Base-by-base conservation (phyloP, 2,329 filamentous ascomycete species). In the Neonectria punicea region DNA sequence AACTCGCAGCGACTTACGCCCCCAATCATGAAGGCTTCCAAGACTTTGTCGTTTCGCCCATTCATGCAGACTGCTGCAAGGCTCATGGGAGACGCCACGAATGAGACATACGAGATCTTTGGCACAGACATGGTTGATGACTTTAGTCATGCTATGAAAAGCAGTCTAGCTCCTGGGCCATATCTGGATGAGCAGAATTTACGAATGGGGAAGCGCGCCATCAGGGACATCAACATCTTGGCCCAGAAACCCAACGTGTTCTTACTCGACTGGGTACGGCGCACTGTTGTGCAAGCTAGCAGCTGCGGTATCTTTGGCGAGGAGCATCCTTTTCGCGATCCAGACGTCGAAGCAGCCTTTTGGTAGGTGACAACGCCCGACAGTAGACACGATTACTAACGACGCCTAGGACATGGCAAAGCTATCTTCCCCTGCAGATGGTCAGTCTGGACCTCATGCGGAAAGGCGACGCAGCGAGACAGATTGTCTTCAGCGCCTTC, bases 1-100 rank as follows among this genome's bases (percentile, higher is more conserved):
- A 70, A 73, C 22, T 70, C 74, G 1, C 63, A 58, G 4, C 74
- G 73, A 3, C 70, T 77, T 1, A 67, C 71, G 1, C 71, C 74
- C 2, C n/a, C 69, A 0, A 70, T 77, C 30, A 74, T 75, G 54
- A 73, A 64, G n/a, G 53, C 66, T 0, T 67, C 68, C 10, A 75
- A 73, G 20, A 72, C 70, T 0, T 51, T 77, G 0, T 73, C 73
- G 4, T 77, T 77, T 58, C 70, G 70, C 0, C 76, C 75, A 0
- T 73, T 77, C 2, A 63, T 77, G 39, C 74, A 75, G 5, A 68
- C 69, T 5, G 63, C 58, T 3, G 22, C 66, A 0, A 70, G 51
- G 34, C 13, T 53, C 6, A 67, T 72, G 69, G 70, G 67, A 0
- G 67, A 57, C n/a, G 66, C 70, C 0, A 63, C 47, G 0, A 28